A percentile compares a stretch with the other conserved stretches of the same genome.
phyloP scores from a whole-genome alignment of 1,284 basidiomycete genomes.

The Tetrapyrgos nigripes region DNA sequence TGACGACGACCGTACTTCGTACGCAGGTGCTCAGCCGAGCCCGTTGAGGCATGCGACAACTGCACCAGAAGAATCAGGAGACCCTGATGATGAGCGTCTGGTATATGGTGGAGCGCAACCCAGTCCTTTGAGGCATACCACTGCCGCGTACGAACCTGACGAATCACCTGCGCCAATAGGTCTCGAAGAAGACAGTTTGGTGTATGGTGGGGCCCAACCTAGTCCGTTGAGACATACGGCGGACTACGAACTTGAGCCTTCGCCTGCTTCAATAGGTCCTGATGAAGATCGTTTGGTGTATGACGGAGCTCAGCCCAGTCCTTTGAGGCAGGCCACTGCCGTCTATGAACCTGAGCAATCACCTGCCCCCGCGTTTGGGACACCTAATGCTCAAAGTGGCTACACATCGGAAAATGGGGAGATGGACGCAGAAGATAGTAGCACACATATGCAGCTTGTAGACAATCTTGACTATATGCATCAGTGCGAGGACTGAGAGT shows the following conservation, averaged over 20 bases:
- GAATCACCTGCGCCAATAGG: constrained; percentile 21
- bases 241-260: constrained; percentile 33
- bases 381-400: constrained; percentile 48
- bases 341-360: constrained; percentile 28
- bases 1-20: constrained; percentile 27
- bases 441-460: not conserved
- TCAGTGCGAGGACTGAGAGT: not conserved
- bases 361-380: constrained; percentile 53
- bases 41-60: constrained; percentile 7
- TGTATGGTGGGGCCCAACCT: not conserved
- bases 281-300: constrained; percentile 27
- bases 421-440: constrained; percentile 16
- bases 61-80: not conserved
- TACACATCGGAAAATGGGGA: constrained; percentile 50
- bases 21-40: constrained; percentile 4
- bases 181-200: constrained; percentile 28
- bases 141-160: constrained; percentile 28
- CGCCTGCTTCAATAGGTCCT: not conserved
- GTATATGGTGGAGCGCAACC: not conserved
- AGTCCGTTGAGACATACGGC: constrained; percentile 11
- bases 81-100: constrained; percentile 28
- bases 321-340: constrained; percentile 5
- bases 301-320: constrained; percentile 8
- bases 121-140: constrained; percentile 10
- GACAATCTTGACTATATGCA: not conserved